Percentiles rank a stretch among this genome's conserved stretches.
These are phyloP conservation scores for Bolboschoenoplectus hybrid DNA, from an alignment of 202 grass and related monocot species.

Conservation along the genomic window DNA sequence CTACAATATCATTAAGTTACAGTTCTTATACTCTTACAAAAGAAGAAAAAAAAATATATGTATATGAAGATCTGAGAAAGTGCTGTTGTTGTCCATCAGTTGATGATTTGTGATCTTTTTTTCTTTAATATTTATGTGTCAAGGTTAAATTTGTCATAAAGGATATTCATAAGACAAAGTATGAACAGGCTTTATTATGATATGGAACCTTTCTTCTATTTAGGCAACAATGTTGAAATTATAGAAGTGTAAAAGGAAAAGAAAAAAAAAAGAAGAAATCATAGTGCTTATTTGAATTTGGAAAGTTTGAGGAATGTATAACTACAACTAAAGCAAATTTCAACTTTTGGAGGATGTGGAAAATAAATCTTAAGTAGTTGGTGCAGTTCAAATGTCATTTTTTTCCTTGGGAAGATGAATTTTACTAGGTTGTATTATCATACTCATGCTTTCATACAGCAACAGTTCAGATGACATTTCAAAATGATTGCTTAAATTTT, in stretches of 20 bases:
- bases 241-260: background rate
- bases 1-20: background rate
- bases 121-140: slow-evolving; percentile 9
- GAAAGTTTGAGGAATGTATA: background rate
- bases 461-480: background rate
- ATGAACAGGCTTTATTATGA: background rate
- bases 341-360: background rate
- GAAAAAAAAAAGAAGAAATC: background rate
- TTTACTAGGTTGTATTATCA: background rate
- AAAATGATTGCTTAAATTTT: slow-evolving; percentile 10
- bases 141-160: background rate
- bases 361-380: background rate
- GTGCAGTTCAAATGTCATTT: background rate
- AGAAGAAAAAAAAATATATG: background rate
- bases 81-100: slow-evolving; percentile 5
- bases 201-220: background rate
- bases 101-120: slow-evolving; percentile 24
- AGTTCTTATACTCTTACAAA: background rate
- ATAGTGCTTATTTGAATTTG: slow-evolving; percentile 1
- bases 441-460: background rate
- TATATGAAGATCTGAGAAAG: slow-evolving; percentile 19
- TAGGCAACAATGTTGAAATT: background rate
- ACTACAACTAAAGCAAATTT: background rate
- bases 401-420: slow-evolving; percentile 14
- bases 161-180: background rate